Base-by-base conservation (phyloP, 352 stramenopile genomes). In the Ochromonadaceae sp. region DNA sequence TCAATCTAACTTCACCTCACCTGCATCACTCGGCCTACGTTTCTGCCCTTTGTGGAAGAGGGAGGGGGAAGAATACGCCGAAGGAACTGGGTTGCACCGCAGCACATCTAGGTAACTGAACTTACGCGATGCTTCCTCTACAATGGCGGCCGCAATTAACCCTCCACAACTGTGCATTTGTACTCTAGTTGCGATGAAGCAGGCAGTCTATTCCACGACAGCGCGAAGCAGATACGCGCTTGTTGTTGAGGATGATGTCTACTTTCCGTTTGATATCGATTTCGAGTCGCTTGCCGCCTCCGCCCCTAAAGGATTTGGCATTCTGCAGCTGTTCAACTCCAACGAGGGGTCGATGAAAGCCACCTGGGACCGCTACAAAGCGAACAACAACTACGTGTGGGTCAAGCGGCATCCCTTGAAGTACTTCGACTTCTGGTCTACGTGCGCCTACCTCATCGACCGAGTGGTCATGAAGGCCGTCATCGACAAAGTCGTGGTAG, bases 191-290 rank as follows among this genome's bases (percentile, higher is more conserved):
- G 52, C 52, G 28, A 60, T 60, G 52, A 32, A 60, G 30, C 14
- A 60, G 12, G 52, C 52, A 9, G 35, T 60, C 10, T 48, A 60
- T 48, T 48, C 30, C 26, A 7, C 52, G 28, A 60, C 28, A 28
- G 10, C 52, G 28, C 43, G 35, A 25, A 25, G 5, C 26, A 35
- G 52, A n/a, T 60, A 60, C 47, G 52, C 52, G 4, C 7, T 60
- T 9, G 47, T 60, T 49, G 32, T 44, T 9, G 52, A 60, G 47
- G 52, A 60, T 28, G 52, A 60, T 48, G 52, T 60, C 9, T 60
- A 25, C 5, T 60, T 60, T n/a, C 52, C 52, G 34, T 60, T 60
- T 28, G 52, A 60, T 28, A 50, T 60, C 52, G 52, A 60, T 60
- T 60, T 60, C 22, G 25, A 50, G 2, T 35, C 9, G 15, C 30